phyloP scores from a whole-genome alignment of 148 eudicot species.

The Rhododendron williamsianum region DNA sequence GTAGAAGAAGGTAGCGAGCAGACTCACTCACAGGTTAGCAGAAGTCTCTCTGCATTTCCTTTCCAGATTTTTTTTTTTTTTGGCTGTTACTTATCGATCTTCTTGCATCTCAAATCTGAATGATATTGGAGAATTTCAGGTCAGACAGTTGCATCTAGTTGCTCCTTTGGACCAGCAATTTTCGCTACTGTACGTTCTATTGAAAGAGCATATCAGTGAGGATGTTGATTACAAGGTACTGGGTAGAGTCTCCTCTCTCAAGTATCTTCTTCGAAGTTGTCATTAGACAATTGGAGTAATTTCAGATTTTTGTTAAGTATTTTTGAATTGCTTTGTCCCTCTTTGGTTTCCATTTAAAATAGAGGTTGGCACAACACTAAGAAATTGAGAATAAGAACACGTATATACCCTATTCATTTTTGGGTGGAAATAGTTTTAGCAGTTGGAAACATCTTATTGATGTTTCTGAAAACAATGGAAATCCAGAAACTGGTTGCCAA shows the following conservation, averaged over 20 bases:
- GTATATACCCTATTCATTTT: too few relatives aligned
- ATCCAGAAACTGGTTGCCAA: background rate
- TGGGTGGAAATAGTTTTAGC: background rate
- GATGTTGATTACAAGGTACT: conserved; percentile 86
- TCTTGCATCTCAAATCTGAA: conserved; percentile 10
- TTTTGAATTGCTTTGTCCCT: background rate
- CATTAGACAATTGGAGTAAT: background rate
- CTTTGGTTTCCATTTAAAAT: background rate
- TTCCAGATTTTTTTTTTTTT: background rate
- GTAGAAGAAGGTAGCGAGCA: conserved; percentile 78
- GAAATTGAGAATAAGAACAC: background rate
- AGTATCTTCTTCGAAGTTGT: background rate
- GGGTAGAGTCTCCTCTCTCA: background rate
- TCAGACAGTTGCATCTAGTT: conserved; percentile 74
- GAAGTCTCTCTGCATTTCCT: conserved; percentile 1
- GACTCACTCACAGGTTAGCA: conserved; percentile 76
- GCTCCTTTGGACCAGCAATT: conserved; percentile 87
- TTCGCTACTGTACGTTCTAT: conserved; percentile 52
- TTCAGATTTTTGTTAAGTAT: conserved; percentile 4
- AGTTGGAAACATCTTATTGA: background rate
- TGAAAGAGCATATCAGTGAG: conserved; percentile 81
- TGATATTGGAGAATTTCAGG: conserved; percentile 41
- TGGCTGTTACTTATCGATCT: background rate
- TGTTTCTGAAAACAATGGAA: background rate
- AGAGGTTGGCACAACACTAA: background rate